Conservation (phyloP, 2,329 filamentous ascomycete genomes). For the Fusarium algeriense region DNA sequence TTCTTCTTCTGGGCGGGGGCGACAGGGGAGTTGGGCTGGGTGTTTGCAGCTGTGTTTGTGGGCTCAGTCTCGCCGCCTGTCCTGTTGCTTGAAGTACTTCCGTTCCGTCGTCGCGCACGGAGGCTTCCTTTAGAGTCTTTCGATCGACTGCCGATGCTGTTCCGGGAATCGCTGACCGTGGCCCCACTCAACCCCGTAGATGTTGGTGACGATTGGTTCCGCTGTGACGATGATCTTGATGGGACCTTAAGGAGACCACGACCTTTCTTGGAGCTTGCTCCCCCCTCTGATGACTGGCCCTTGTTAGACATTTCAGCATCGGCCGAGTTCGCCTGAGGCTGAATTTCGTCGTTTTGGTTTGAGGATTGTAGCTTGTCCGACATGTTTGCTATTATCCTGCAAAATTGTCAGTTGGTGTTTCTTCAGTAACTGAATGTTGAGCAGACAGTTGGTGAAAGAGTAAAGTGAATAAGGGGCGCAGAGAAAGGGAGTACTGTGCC, state of each 20-base stretch:
- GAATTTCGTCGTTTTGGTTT: constrained; percentile 49
- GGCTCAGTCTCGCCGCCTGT: constrained; percentile 67
- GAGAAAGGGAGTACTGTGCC: neutral
- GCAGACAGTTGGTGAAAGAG: constrained; percentile 1
- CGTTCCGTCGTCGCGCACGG: constrained; percentile 72
- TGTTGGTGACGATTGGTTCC: constrained; percentile 69
- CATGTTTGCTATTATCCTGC: constrained; percentile 50
- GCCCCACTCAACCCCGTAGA: constrained; percentile 71
- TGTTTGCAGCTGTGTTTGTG: constrained; percentile 61
- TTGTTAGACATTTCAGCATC: constrained; percentile 58
- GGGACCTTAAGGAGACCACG: constrained; percentile 68
- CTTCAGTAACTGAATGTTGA: constrained; percentile 2
- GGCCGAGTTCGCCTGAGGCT: constrained; percentile 51
- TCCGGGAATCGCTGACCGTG: constrained; percentile 69
- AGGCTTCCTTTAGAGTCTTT: constrained; percentile 76
- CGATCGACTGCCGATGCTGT: constrained; percentile 73
- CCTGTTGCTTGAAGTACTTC: constrained; percentile 75
- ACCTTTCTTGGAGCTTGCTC: constrained; percentile 60
- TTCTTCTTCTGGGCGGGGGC: constrained; percentile 66
- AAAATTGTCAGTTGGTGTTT: constrained; percentile 37
- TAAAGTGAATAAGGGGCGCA: neutral
- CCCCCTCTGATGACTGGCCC: constrained; percentile 58
- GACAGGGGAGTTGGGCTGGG: constrained; percentile 65
- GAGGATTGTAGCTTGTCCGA: constrained; percentile 48
- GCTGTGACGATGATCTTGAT: constrained; percentile 71